Conservation (phyloP, 148 eudicot genomes). For the Bassia scoparia region DNA sequence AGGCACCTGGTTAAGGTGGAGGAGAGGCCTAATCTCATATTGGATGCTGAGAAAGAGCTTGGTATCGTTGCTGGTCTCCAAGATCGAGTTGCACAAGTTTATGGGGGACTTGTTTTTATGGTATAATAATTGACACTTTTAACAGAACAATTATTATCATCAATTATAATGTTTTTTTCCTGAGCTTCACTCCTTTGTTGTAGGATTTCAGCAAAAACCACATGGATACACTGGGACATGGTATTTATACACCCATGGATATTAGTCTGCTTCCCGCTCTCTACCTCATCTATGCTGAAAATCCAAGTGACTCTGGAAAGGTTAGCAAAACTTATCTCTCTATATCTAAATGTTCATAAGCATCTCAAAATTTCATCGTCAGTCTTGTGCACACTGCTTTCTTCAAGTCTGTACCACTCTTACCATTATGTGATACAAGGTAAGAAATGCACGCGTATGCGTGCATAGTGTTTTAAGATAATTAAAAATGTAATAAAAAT, state of each 20-base stretch:
- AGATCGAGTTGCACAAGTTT: constrained; percentile 92
- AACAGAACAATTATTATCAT: not conserved
- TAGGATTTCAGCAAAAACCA: constrained; percentile 74
- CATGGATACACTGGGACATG: constrained; percentile 74
- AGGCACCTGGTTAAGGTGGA: constrained; percentile 72
- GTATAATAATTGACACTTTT: constrained; percentile 30
- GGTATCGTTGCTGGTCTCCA: constrained; percentile 98
- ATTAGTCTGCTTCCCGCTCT: constrained; percentile 69
- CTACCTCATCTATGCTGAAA: constrained; percentile 84
- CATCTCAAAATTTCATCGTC: not conserved
- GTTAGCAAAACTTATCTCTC: constrained; percentile 35
- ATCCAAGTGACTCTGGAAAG: constrained; percentile 99
- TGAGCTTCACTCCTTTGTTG: constrained; percentile 13
- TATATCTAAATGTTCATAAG: not conserved
- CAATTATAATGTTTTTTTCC: not conserved
- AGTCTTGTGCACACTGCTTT: not conserved
- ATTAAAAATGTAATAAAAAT: no score
- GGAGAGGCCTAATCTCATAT: constrained; percentile 75
- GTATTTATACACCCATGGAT: constrained; percentile 71
- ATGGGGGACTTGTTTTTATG: constrained; percentile 94
- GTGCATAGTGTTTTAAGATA: no score
- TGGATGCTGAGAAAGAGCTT: constrained; percentile 88
- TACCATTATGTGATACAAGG: no score
- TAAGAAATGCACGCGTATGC: no score
- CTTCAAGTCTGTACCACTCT: not conserved